Percentiles rank a stretch among this genome's conserved stretches.
Evolutionary conservation across 1,284 basidiomycete genomes (phyloP).

Genomic region (Pascua guehoae): DNA sequence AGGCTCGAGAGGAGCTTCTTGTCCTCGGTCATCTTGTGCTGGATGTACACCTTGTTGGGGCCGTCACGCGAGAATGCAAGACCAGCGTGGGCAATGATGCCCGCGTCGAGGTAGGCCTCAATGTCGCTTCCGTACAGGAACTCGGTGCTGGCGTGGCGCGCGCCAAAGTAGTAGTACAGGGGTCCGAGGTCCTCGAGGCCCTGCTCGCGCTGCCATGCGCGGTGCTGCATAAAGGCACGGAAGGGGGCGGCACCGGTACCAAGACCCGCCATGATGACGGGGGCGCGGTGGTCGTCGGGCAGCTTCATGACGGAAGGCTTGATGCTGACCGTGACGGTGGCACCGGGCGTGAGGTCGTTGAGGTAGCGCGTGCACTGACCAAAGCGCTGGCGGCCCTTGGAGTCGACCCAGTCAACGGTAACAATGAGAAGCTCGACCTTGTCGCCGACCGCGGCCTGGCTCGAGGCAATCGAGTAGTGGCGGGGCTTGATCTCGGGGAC

Average conservation of each 20-base stretch:
- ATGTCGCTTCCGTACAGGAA: conserved; percentile 74
- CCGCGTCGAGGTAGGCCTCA: conserved; percentile 66
- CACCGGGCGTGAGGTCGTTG: conserved; percentile 73
- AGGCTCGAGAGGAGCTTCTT: conserved; percentile 64
- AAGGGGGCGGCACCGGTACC: conserved; percentile 96
- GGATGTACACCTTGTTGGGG: conserved; percentile 91
- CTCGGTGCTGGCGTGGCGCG: conserved; percentile 88
- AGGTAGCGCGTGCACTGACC: conserved; percentile 98
- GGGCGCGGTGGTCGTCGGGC: conserved; percentile 77
- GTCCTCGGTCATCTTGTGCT: conserved; percentile 96
- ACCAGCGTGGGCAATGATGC: conserved; percentile 80
- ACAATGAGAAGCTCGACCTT: conserved; percentile 92
- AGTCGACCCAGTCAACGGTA: conserved; percentile 89
- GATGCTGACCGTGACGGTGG: conserved; percentile 94
- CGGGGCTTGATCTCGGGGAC: conserved; percentile 93
- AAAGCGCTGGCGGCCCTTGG: conserved; percentile 71
- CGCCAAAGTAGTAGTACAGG: conserved; percentile 98
- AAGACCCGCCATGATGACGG: conserved; percentile 96
- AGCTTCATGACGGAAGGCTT: conserved; percentile 99
- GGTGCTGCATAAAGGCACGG: conserved; percentile 95
- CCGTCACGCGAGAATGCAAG: conserved; percentile 96
- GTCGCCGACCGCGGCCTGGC: conserved; percentile 90
- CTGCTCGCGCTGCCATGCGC: conserved; percentile 74
- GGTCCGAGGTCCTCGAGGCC: conserved; percentile 75
- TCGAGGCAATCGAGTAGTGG: conserved; percentile 96